Evolutionary conservation across 2,329 filamentous ascomycete genomes (phyloP), one percentile per base, ranked within the genome.

Genomic region (Sporothrix dimorphospora): DNA sequence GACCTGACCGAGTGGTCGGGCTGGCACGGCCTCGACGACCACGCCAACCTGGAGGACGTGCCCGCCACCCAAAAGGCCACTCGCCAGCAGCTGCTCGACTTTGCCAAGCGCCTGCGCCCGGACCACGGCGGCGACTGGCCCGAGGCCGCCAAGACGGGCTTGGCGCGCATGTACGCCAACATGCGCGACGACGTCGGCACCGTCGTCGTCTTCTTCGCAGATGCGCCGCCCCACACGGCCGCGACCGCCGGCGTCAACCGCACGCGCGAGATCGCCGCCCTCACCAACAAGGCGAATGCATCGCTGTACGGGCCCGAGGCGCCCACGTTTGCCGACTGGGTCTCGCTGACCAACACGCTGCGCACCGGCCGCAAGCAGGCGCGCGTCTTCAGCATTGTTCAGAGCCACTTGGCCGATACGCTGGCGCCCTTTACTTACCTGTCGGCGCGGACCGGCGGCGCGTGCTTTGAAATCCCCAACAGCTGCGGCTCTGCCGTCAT

Each of bases 101-200:
- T 83, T 73, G 80, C 80, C 21, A 73, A 76, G 65, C 69, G 63
- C 0, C 80, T 87, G 3, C 38, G 55, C 0, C 74, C 81, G 1
- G 69, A 72, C 3, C 77, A 78, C 1, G 84, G 83, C 0, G 79
- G 79, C 8, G 84, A 86, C 76, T 82, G 78, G 76, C 82, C 84
- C 5, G 85, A 87, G 75, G 85, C 85, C 2, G 78, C 80, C 8
- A 86, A 87, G 78, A 85, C 84, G 0, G 85, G 81, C 0, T 80
- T 87, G 4, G 85, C 85, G 0, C 78, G 77, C 9, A 84, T 84
- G 0, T 81, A 87, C 75, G 74, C 80, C 53, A 75, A 83, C 38
- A 86, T 87, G 84, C 81, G 85, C 38, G 74, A 80, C 0, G 82
- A 83, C 12, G 84, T 82, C 7, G 84, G 82, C 19, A 87, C 85